Evolutionary conservation across 768 basidiomycete genomes (phyloP), one percentile per base, ranked within the genome.

Genomic region (Gymnopilus junonius): DNA sequence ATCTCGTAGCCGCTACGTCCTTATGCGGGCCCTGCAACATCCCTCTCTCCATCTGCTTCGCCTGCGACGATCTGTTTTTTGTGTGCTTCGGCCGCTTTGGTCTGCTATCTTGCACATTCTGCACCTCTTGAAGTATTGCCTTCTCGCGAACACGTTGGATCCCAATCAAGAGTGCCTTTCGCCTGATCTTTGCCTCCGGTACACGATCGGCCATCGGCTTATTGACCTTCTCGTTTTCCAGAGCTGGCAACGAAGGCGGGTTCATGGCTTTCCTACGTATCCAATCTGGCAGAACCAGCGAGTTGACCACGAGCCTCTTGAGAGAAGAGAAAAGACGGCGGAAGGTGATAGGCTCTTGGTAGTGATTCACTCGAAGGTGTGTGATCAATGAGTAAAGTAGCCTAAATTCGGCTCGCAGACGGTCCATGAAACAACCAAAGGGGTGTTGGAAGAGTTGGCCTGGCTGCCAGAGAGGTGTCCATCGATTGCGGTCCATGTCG

Each of bases 1-100:
- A 57, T 27, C 67, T 70, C 72, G 80, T 74, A 15, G 63, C 66
- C n/a, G 20, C 34, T 2, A 77, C 77, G 61, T 81, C 80, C 35
- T 23, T 39, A 32, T 55, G 54, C 34, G 54, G 31, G 11, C 14
- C 12, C 4, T 7, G 34, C 5, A 39, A 23, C 1, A 29, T 27
- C 6, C 37, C 39, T 39, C 11, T 23, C 35, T 23, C 21, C 7
- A 21, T 39, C 50, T 58, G 37, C 39, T n/a, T 3, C 21, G 31
- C 20, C 23, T 17, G 32, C 4, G n/a, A 42, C 29, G 17, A n/a
- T 4, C 17, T 21, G n/a, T 25, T 35, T 7, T 21, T n/a, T 43
- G 12, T 4, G n/a, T 4, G 7, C 56, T 31, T 34, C 34, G 8
- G 11, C 15, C 25, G 45, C 54, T 23, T 40, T 11, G 61, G n/a